Base-by-base conservation (phyloP, 1,284 basidiomycete species). In the Cryptococcus jaspeensis region DNA sequence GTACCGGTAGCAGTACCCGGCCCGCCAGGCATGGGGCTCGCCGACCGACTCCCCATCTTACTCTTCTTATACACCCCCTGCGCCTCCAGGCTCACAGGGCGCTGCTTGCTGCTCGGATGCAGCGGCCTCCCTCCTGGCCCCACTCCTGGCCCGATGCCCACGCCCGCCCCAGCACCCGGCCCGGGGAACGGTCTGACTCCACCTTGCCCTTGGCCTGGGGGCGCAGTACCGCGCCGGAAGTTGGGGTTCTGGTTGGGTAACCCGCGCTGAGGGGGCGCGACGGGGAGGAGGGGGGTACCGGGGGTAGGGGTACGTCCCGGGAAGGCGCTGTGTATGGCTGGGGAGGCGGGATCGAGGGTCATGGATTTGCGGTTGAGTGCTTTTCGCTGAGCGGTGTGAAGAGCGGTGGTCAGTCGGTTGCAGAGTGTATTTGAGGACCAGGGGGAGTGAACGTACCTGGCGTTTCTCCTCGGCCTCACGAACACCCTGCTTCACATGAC, bases 401-500 rank as follows among this genome's bases (percentile, higher is more conserved):
- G 6, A 38, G 18, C 6, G 3, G 39, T 9, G 6, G 43, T 9
- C n/a, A n/a, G n/a, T n/a, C n/a, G n/a, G n/a, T n/a, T 16, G n/a
- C 37, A 32, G 12, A 36, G n/a, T 3, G n/a, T n/a, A n/a, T n/a
- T n/a, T n/a, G n/a, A n/a, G n/a, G n/a, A n/a, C n/a, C n/a, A n/a
- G n/a, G n/a, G n/a, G n/a, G n/a, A n/a, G 6, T 36, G 13, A 45
- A 50, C 65, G 44, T 39, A 71, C 68, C 42, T 53, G 48, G 15
- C 69, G 59, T 37, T 55, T 61, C 45, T 64, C 67, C 41, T 70
- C 66, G 16, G 63, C 64, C 47, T 64, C 65, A 43, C 50, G 37
- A 0, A 70, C 70, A 23, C 73, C 73, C 28, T 3, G 61, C 38
- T 56, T 75, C 73, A 43, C 61, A 59, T 11, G 71, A 7, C 53